A percentile compares a stretch with the other conserved stretches of the same genome.
Conservation (phyloP, 2,329 filamentous ascomycete genomes). For the Penicillium sp. region DNA sequence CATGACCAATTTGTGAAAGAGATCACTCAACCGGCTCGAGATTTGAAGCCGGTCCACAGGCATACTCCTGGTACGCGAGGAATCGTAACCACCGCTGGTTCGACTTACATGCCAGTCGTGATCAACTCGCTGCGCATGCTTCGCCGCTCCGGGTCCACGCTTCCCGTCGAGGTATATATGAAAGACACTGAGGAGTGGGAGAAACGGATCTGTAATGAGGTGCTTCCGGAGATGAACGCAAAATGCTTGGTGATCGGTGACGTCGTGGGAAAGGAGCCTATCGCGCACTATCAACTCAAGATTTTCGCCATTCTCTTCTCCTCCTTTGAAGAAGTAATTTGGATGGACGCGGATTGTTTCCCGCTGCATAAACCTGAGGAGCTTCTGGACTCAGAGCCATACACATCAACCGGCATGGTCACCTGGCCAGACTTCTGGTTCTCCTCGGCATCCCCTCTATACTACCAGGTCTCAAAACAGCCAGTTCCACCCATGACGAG, state of each 20-base stretch:
- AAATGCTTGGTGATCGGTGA: constrained; percentile 45
- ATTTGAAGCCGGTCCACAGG: constrained; percentile 34
- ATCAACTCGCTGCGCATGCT: constrained; percentile 53
- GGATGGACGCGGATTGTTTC: constrained; percentile 59
- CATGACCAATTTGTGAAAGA: constrained; percentile 43
- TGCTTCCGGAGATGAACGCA: constrained; percentile 43
- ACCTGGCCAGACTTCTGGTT: constrained; percentile 58
- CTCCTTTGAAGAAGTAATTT: constrained; percentile 58
- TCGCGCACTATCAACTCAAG: constrained; percentile 55
- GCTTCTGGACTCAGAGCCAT: constrained; percentile 54
- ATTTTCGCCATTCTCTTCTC: constrained; percentile 58
- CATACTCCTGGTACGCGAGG: constrained; percentile 45
- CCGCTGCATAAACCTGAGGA: constrained; percentile 47
- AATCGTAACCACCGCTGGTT: constrained; percentile 52
- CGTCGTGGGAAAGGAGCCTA: constrained; percentile 37
- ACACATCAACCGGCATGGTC: constrained; percentile 52
- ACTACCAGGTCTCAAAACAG: constrained; percentile 42
- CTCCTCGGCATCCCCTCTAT: constrained; percentile 44
- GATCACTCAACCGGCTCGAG: constrained; percentile 25
- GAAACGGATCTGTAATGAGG: constrained; percentile 38
- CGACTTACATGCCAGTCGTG: constrained; percentile 50
- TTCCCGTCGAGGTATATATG: constrained; percentile 51
- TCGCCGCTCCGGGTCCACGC: constrained; percentile 49
- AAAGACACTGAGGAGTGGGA: constrained; percentile 42
- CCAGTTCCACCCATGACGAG: constrained; percentile 32